Percentiles rank a stretch among this genome's conserved stretches.
phyloP scores from a whole-genome alignment of 2,329 filamentous ascomycete genomes.

The Hypoxylon sp. region DNA sequence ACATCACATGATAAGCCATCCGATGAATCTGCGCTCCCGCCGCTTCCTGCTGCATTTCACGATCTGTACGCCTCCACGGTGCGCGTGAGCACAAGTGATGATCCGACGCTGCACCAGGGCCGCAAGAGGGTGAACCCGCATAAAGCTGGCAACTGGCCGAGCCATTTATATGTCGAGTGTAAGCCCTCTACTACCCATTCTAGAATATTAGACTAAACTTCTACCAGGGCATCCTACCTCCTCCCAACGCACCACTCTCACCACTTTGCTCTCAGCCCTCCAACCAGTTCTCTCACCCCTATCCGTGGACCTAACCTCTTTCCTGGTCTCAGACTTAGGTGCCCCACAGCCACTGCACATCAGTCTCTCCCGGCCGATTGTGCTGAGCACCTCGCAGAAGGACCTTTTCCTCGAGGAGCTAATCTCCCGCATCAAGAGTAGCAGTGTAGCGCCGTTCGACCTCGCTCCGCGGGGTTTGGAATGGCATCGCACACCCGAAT shows the following conservation, averaged over 20 bases:
- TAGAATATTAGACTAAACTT: not conserved
- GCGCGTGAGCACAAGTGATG: slow-evolving; percentile 81
- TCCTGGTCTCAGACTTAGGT: slow-evolving; percentile 82
- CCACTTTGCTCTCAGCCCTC: slow-evolving; percentile 57
- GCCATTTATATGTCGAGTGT: slow-evolving; percentile 95
- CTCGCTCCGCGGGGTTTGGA: slow-evolving; percentile 58
- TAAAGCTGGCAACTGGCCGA: slow-evolving; percentile 90
- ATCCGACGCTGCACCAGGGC: slow-evolving; percentile 87
- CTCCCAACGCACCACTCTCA: slow-evolving; percentile 63
- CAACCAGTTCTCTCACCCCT: slow-evolving; percentile 49
- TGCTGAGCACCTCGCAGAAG: slow-evolving; percentile 79
- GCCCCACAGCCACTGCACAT: slow-evolving; percentile 87
- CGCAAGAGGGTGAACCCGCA: slow-evolving; percentile 87
- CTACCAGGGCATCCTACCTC: slow-evolving; percentile 48
- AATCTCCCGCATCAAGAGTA: slow-evolving; percentile 52
- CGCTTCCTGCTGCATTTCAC: slow-evolving; percentile 84
- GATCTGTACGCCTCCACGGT: slow-evolving; percentile 89
- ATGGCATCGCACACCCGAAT: slow-evolving; percentile 67
- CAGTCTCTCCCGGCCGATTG: slow-evolving; percentile 86
- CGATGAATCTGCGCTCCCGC: slow-evolving; percentile 65
- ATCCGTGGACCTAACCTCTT: slow-evolving; percentile 68
- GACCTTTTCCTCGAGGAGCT: slow-evolving; percentile 74
- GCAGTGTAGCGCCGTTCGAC: slow-evolving; percentile 57
- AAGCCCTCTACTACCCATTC: slow-evolving; percentile 55
- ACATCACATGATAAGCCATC: slow-evolving; percentile 32